These are phyloP conservation scores for Pleurotus eryngii DNA, from an alignment of 768 basidiomycete genomes.

Conservation along the genomic window DNA sequence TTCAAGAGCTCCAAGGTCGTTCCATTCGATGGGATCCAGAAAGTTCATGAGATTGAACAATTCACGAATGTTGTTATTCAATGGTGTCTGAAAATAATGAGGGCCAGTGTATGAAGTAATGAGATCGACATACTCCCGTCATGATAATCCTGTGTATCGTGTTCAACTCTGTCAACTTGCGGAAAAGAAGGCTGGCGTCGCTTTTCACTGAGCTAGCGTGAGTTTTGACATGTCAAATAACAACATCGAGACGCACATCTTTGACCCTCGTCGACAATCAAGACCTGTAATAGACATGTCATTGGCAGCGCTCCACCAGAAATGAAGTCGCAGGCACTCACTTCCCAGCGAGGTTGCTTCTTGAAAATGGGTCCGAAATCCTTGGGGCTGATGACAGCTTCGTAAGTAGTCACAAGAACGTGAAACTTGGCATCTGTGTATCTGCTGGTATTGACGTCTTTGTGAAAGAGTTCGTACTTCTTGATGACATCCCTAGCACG, in stretches of 20 bases:
- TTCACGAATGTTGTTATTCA: slow-evolving; percentile 97
- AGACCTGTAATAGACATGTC: slow-evolving; percentile 31
- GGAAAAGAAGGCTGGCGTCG: slow-evolving; percentile 77
- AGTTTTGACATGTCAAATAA: slow-evolving; percentile 8
- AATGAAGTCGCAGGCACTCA: slow-evolving; percentile 1
- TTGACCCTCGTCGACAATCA: slow-evolving; percentile 93
- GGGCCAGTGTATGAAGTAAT: neutral
- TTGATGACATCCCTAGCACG: slow-evolving; percentile 79
- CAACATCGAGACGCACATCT: slow-evolving; percentile 53
- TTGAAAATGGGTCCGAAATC: slow-evolving; percentile 80
- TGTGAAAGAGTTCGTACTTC: slow-evolving; percentile 76
- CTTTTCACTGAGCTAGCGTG: slow-evolving; percentile 63
- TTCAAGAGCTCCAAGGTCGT: slow-evolving; percentile 69
- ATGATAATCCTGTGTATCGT: slow-evolving; percentile 80
- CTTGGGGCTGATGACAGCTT: slow-evolving; percentile 64
- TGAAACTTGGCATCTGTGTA: slow-evolving; percentile 68
- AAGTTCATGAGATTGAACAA: slow-evolving; percentile 98
- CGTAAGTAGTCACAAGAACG: slow-evolving; percentile 91
- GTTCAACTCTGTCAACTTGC: slow-evolving; percentile 75
- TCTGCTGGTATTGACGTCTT: slow-evolving; percentile 26
- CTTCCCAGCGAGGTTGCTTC: slow-evolving; percentile 86
- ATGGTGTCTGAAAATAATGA: slow-evolving; percentile 59
- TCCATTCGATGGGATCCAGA: slow-evolving; percentile 76
- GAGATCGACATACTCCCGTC: slow-evolving; percentile 64
- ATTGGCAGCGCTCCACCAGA: neutral